Conservation (phyloP, 352 stramenopile species). For the Phytopythium helicoides region DNA sequence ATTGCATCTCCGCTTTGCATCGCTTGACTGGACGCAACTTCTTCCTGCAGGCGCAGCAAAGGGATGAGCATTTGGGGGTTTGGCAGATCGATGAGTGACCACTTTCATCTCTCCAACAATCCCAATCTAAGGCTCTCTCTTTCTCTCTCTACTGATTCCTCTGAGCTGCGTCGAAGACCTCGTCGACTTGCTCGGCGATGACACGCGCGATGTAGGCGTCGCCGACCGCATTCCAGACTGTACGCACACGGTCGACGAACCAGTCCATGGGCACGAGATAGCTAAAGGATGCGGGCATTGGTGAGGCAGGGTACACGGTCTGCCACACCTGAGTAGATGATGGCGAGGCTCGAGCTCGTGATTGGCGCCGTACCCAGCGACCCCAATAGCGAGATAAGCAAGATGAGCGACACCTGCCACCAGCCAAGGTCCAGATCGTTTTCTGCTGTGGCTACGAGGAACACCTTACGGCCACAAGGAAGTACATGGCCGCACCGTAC, state of each 20-base stretch:
- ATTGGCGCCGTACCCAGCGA: constrained; percentile 64
- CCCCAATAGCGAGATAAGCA: constrained; percentile 56
- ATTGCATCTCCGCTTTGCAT: too few relatives aligned
- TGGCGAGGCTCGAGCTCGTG: constrained; percentile 64
- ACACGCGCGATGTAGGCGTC: constrained; percentile 73
- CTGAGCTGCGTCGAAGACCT: constrained; percentile 30
- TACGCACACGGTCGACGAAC: constrained; percentile 70
- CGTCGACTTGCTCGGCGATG: constrained; percentile 72
- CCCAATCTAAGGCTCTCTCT: too few relatives aligned
- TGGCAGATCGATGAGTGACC: too few relatives aligned
- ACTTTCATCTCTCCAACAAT: too few relatives aligned
- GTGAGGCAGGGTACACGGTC: constrained; percentile 52
- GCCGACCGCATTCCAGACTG: constrained; percentile 64
- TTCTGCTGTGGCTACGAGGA: constrained; percentile 56
- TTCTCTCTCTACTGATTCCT: not conserved
- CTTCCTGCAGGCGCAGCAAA: too few relatives aligned
- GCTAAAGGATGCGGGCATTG: constrained; percentile 59
- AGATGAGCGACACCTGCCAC: constrained; percentile 51
- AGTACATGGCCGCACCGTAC: constrained; percentile 77
- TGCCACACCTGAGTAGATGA: constrained; percentile 78
- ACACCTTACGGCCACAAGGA: constrained; percentile 62
- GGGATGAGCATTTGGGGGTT: too few relatives aligned
- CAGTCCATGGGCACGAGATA: constrained; percentile 75
- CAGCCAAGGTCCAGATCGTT: constrained; percentile 35
- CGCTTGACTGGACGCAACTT: too few relatives aligned